Conservation (phyloP, 768 basidiomycete genomes). For the Paxillus rubicundulus region DNA sequence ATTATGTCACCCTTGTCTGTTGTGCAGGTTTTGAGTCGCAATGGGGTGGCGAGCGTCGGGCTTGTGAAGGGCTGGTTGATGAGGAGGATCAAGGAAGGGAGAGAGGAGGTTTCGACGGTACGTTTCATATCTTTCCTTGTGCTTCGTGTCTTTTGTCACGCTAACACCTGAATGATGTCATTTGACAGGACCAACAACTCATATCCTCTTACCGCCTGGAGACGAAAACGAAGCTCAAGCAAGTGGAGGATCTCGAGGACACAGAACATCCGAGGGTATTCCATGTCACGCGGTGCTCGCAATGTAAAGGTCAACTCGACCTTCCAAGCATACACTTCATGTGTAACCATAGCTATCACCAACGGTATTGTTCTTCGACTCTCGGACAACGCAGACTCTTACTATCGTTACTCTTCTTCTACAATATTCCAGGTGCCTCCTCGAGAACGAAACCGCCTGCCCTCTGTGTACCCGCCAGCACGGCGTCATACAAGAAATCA, state of each 20-base stretch:
- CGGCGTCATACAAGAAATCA: slow-evolving; percentile 85
- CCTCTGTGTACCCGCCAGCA: slow-evolving; percentile 86
- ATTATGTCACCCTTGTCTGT: slow-evolving; percentile 90
- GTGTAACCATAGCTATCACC: slow-evolving; percentile 98
- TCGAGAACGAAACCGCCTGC: slow-evolving; percentile 87
- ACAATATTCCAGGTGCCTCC: slow-evolving; percentile 62
- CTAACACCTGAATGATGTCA: neutral
- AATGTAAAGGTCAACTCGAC: slow-evolving; percentile 87
- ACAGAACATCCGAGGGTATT: slow-evolving; percentile 80
- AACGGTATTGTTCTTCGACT: slow-evolving; percentile 51
- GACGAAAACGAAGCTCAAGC: slow-evolving; percentile 73
- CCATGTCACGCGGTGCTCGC: slow-evolving; percentile 91
- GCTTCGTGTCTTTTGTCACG: neutral
- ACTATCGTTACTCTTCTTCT: neutral
- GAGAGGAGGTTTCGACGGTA: slow-evolving; percentile 79
- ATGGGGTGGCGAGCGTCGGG: slow-evolving; percentile 87
- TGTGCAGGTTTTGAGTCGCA: slow-evolving; percentile 84
- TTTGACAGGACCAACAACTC: slow-evolving; percentile 73
- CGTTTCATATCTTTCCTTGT: slow-evolving; percentile 25
- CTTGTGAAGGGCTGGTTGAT: slow-evolving; percentile 91
- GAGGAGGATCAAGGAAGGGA: slow-evolving; percentile 67
- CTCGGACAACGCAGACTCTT: neutral
- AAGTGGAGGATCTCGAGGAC: slow-evolving; percentile 79
- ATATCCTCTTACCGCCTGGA: slow-evolving; percentile 88
- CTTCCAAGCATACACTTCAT: slow-evolving; percentile 95